phyloP scores from a whole-genome alignment of 2,329 filamentous ascomycete genomes.

The Cryphonectria radicalis region DNA sequence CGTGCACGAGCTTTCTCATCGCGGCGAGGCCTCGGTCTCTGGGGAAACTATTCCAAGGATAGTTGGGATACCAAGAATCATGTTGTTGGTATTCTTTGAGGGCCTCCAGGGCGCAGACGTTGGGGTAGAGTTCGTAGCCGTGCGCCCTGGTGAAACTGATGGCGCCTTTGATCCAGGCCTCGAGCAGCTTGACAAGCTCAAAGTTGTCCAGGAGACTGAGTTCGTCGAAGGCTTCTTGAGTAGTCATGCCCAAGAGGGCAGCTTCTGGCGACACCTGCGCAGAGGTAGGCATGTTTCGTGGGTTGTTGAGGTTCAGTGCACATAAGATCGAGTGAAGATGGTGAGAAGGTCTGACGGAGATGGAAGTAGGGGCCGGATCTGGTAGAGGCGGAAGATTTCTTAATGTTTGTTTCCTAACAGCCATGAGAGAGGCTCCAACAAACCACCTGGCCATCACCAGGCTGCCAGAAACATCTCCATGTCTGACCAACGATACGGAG shows the following conservation, averaged over 20 bases:
- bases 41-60: not conserved
- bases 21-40: not conserved
- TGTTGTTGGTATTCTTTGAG: slow-evolving; percentile 49
- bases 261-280: not conserved
- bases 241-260: not conserved
- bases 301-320: not conserved
- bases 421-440: not conserved
- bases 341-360: not conserved
- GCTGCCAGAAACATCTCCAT: not conserved
- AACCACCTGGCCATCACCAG: not conserved
- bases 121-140: slow-evolving; percentile 49
- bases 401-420: not conserved
- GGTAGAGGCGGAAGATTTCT: not conserved
- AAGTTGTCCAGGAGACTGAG: slow-evolving; percentile 2
- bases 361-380: not conserved
- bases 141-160: not conserved
- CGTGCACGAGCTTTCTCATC: slow-evolving; percentile 10
- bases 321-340: not conserved
- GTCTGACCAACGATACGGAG: not conserved
- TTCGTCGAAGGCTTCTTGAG: not conserved
- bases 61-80: not conserved
- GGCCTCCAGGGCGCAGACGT: slow-evolving; percentile 52
- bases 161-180: slow-evolving; percentile 5
- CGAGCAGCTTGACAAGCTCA: not conserved
- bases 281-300: not conserved